Evolutionary conservation across 805 yeast species (phyloP).

Genomic region (Jamesozyma hellenica): DNA sequence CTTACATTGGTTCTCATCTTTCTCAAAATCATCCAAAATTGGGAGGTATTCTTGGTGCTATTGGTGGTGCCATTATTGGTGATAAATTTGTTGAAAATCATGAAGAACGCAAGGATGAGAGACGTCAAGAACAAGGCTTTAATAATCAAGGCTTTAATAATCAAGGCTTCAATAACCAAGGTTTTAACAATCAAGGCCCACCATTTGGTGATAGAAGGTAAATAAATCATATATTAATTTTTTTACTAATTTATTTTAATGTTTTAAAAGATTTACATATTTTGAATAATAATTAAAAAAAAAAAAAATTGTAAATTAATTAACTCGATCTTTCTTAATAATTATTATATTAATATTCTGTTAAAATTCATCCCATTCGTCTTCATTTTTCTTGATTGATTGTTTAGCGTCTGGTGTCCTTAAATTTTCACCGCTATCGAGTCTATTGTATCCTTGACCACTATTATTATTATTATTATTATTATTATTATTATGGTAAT

Average conservation of each 20-base stretch:
- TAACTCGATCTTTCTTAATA: too few species aligned
- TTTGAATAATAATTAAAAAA: too few species aligned
- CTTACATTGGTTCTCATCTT: conserved; percentile 39
- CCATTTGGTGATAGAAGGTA: too few species aligned
- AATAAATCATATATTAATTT: too few species aligned
- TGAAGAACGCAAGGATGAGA: too few species aligned
- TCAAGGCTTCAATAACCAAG: neutral
- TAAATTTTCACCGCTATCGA: conserved; percentile 21
- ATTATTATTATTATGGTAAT: conserved; percentile 23
- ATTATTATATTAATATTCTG: too few species aligned
- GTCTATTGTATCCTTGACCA: too few species aligned
- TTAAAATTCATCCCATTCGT: conserved; percentile 62
- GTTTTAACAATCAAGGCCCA: neutral
- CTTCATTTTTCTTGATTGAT: conserved; percentile 35
- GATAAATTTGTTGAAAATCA: conserved; percentile 40
- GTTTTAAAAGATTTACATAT: too few species aligned
- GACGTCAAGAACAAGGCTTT: too few species aligned
- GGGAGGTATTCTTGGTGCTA: conserved; percentile 43
- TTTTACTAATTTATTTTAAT: too few species aligned
- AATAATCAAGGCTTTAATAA: neutral
- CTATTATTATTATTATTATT: conserved; percentile 38
- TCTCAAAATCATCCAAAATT: conserved; percentile 24
- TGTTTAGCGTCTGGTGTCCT: neutral
- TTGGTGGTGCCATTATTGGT: conserved; percentile 46
- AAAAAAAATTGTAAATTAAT: too few species aligned